Percentiles rank a stretch among this genome's conserved stretches.
phyloP scores from a whole-genome alignment of 2,329 filamentous ascomycete genomes.

The Claviceps pazoutovae region DNA sequence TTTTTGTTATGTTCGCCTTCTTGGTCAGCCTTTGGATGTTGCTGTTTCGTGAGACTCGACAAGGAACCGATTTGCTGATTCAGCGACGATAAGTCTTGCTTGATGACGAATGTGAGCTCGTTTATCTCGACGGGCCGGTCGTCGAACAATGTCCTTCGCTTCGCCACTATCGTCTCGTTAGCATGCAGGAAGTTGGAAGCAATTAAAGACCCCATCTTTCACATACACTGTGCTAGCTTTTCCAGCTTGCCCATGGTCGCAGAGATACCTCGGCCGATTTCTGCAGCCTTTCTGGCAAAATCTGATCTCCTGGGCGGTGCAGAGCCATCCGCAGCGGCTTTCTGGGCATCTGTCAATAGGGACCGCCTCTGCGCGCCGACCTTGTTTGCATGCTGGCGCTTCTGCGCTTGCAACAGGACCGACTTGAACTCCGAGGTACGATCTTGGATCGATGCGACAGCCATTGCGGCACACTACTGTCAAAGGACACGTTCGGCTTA shows the following conservation, averaged over 20 bases:
- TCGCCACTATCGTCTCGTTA: constrained; percentile 51
- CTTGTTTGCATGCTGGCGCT: constrained; percentile 62
- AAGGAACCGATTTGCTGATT: constrained; percentile 80
- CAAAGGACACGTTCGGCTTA: neutral
- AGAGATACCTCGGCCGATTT: constrained; percentile 83
- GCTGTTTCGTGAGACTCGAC: constrained; percentile 62
- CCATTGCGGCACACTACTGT: constrained; percentile 30
- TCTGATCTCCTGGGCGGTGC: constrained; percentile 58
- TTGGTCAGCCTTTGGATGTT: constrained; percentile 61
- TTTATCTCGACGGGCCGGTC: constrained; percentile 94
- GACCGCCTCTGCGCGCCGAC: constrained; percentile 67
- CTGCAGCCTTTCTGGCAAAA: constrained; percentile 81
- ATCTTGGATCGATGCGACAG: constrained; percentile 76
- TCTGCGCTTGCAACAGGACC: constrained; percentile 76
- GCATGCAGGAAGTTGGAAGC: neutral
- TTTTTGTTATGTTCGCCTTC: constrained; percentile 98
- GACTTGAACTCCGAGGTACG: constrained; percentile 90
- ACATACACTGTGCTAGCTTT: constrained; percentile 69
- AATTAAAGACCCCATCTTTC: neutral
- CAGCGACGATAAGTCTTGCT: constrained; percentile 74
- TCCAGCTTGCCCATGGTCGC: constrained; percentile 91
- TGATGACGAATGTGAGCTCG: constrained; percentile 93
- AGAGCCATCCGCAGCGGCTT: constrained; percentile 44
- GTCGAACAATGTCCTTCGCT: constrained; percentile 91
- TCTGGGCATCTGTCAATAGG: constrained; percentile 61